phyloP scores from a whole-genome alignment of 257 asterid genomes.

The Solanum tacnaense region DNA sequence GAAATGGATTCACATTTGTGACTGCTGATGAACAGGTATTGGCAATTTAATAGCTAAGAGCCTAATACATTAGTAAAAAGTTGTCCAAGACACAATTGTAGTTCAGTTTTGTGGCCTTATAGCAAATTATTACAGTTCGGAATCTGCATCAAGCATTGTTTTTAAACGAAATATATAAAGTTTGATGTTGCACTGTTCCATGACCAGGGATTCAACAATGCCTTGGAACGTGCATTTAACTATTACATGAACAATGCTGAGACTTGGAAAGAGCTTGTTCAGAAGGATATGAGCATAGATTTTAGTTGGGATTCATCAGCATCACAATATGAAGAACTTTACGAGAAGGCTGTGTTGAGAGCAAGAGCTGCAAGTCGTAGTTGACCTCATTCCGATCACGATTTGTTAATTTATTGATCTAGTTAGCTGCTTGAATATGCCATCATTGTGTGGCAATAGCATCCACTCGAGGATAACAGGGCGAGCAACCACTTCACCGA shows the following conservation, averaged over 20 bases:
- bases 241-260: conserved; percentile 41
- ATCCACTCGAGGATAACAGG: background rate
- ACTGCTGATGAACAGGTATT: conserved; percentile 75
- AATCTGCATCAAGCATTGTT: background rate
- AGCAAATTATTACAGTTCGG: background rate
- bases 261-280: conserved; percentile 63
- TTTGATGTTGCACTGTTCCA: background rate
- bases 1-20: conserved; percentile 84
- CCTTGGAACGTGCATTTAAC: conserved; percentile 66
- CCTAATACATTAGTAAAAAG: background rate
- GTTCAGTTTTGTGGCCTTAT: background rate
- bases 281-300: conserved; percentile 77
- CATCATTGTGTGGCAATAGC: background rate
- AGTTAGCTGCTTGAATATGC: background rate
- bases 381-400: background rate
- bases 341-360: conserved; percentile 52
- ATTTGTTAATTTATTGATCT: conserved; percentile 3
- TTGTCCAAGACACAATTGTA: background rate
- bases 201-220: conserved; percentile 56
- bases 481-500: background rate
- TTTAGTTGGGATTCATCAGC: conserved; percentile 94
- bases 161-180: background rate
- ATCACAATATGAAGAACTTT: conserved; percentile 71
- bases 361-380: conserved; percentile 38
- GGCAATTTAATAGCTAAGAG: background rate